Base-by-base conservation (phyloP, 768 basidiomycete genomes). In the Punctularia strigosozonata region DNA sequence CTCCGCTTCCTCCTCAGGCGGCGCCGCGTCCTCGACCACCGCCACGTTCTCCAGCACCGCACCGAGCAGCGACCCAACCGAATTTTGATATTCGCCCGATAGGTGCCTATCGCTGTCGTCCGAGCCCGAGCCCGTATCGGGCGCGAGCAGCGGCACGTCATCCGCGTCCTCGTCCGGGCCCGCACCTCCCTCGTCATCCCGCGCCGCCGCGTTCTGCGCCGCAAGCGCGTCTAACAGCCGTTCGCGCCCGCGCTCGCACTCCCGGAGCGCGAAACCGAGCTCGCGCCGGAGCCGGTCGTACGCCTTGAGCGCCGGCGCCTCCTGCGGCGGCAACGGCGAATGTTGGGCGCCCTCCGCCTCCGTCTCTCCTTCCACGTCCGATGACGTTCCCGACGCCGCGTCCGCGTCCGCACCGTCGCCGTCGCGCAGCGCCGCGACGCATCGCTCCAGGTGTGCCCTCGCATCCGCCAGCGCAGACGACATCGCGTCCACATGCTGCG, bases 231-330 rank as follows among this genome's bases (percentile, higher is more conserved):
- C 69, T 2, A 78, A 46, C 23, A 89, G 60, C 14, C 70, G 68
- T 28, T 75, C 78, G 14, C 80, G 64, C 0, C 86, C 86, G 6
- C 86, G 71, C 56, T 89, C 86, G 51, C 84, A 89, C 49, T 89
- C 87, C 5, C 85, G 62, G 22, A 89, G 58, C 1, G 84, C 86
- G 18, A 80, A 56, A 6, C 86, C 87, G 6, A 90, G 68, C 49
- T 88, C 83, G 4, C 75, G 69, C 8, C 86, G 69, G 13, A 89
- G 63, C 0, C 77, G 64, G 40, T 88, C 87, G 52, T 86, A 89
- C 5, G 81, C 77, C 37, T 69, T 71, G 22, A 89, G 46, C 1
- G 80, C 75, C 2, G 68, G 66, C 14, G 36, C 6, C 14, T 54
- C 48, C 31, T 55, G 48, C 20, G 45, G 37, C n/a, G n/a, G n/a